Base-by-base conservation (phyloP, 352 stramenopile genomes). In the Nannochloropsis limnetica region DNA sequence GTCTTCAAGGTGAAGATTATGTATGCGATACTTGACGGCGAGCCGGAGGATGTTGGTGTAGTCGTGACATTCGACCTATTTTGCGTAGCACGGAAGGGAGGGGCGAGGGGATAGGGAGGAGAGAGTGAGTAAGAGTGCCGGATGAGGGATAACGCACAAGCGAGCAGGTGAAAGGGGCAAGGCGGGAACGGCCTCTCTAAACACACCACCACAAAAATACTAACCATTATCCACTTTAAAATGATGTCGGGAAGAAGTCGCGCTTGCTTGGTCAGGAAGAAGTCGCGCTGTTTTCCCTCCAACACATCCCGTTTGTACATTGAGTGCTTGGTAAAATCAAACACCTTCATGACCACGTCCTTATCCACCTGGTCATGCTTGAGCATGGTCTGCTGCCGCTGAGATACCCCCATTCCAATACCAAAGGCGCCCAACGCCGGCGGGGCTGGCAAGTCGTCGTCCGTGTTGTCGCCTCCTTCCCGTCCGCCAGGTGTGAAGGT, bases 291-390 rank as follows among this genome's bases (percentile, higher is more conserved):
- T 25, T 22, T 14, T 4, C 20, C 61, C 25, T 74, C 61, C 25
- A 15, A 74, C 61, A 74, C n/a, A 20, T 74, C 61, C 25, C 61
- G n/a, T 15, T 74, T 74, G 11, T 74, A 74, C 61, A 74, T 74
- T 14, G n/a, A 29, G 3, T 22, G n/a, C 15, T 29, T 25, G 11
- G 61, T 74, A 11, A 74, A 74, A 74, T 74, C n/a, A 29, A 74
- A 74, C n/a, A 74, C 61, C 8, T 74, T 74, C 20, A 74, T 14
- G 9, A 23, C 11, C 61, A 74, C 15, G 61, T 29, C 8, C 25
- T 74, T 2, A 20, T 74, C 61, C 61, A 22, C 6, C 25, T 20
- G n/a, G 3, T 31, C n/a, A 0, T 25, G n/a, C 25, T 29, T 29
- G n/a, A 28, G n/a, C 61, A 74, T 74, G 61, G 15, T 31, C 3